Base-by-base conservation (phyloP, 164 flowering plant genomes). In the Stephania japonica region DNA sequence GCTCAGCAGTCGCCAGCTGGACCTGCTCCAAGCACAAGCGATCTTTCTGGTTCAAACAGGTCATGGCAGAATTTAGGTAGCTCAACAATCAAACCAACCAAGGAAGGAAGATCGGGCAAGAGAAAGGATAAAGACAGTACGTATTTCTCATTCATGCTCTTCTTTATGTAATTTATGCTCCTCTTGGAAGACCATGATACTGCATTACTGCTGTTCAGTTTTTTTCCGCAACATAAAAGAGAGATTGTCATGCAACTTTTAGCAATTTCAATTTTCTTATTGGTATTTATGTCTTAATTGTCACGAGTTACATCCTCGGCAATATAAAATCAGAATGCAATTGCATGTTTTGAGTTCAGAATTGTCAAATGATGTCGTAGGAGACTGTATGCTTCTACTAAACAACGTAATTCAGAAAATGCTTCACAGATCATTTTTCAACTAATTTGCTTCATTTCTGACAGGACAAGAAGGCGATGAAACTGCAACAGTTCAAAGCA, bases 391-490 rank as follows among this genome's bases (percentile, higher is more conserved):
- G 21, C 23, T 59, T 59, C 6, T 59, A 9, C 21, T 21, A 6
- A 59, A 59, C 64, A 59, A 24, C 64, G 4, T 59, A 16, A 9
- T n/a, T 59, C 19, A 8, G 19, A 19, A 24, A 59, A 21, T 43
- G 25, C 19, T 66, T 24, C 64, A 6, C 7, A 69, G 32, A 50
- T 13, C 7, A 9, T 47, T 18, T 42, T 66, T 11, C 7, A 16
- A 23, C 16, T 63, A 53, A 42, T 42, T 61, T 47, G 5, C 4
- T 59, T 63, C 25, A 65, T 53, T 8, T 8, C 56, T 21, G 24
- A 59, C 75, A 94, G 98, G 91, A 76, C 91, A 85, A 84, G 97
- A 90, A 7, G 99, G 91, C 10, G 91, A 91, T 77, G 97, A 91
- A 12, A 86, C 87, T 47, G 65, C 83, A 8, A 84, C 83, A 16